Base-by-base conservation (phyloP, 1,284 basidiomycete species). In the Cryptococcus neoformans region DNA sequence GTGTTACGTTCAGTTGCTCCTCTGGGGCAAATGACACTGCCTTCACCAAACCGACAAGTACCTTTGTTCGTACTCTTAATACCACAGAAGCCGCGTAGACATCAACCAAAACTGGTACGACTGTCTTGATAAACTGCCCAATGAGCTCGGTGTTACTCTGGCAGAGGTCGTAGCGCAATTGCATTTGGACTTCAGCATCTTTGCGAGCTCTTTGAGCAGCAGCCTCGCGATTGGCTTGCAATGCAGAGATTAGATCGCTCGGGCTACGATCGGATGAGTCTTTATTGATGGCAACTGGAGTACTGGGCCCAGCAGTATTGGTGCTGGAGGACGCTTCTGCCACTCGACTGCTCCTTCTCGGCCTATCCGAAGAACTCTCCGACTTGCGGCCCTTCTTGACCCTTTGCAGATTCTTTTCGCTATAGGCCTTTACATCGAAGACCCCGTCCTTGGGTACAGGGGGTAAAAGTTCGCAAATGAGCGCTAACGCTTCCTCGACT, bases 1-100 rank as follows among this genome's bases (percentile, higher is more conserved):
- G 81, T 14, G 91, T 87, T 44, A 80, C 79, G 60, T 83, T 85
- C n/a, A 96, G 79, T 21, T 87, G 86, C 5, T 87, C 85, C 4
- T 84, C 83, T 56, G 91, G 87, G 45, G 91, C 81, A 74, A 93
- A 97, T 60, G 89, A 88, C 51, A 92, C 84, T 2, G 93, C 91
- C 73, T 96, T 95, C 62, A 94, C 77, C 51, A 97, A 69, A 0
- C 88, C 90, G 0, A 87, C 88, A 58, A 97, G 80, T 0, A 90
- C 89, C 80, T 94, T 94, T 51, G 88, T 85, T 58, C 93, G 83
- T 3, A 96, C 86, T 6, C 89, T 85, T 0, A 87, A 85, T 54
- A 87, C 86, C 38, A 97, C 92, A 67, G 91, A 95, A 9, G 94
- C 93, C 17, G 92, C 88, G 76, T 95, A 97, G 7, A 97, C 93